Conservation (phyloP, 129 eudicot genomes). For the Tanacetum coccineum region DNA sequence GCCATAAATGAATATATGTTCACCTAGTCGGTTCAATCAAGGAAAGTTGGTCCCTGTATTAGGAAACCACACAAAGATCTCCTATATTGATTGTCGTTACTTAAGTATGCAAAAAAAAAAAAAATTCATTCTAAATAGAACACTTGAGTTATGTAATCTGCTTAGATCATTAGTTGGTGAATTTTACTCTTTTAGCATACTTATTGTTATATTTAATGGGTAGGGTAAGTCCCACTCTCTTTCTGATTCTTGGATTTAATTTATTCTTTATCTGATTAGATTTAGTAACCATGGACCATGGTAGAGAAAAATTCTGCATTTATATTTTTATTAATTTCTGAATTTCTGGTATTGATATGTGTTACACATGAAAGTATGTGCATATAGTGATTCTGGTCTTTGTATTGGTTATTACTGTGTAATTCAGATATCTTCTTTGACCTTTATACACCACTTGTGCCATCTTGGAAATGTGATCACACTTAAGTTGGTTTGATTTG, state of each 20-base stretch:
- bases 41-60: neutral
- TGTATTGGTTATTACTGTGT: slow-evolving; percentile 1
- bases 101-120: neutral
- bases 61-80: neutral
- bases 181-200: neutral
- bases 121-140: neutral
- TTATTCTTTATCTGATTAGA: neutral
- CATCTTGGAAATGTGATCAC: slow-evolving; percentile 24
- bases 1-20: neutral
- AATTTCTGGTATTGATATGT: slow-evolving; percentile 1
- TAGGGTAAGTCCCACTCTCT: neutral
- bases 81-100: neutral
- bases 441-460: slow-evolving; percentile 2
- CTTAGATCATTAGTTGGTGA: neutral
- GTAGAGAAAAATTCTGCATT: neutral
- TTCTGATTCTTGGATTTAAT: neutral
- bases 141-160: neutral
- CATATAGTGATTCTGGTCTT: neutral
- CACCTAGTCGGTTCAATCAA: neutral
- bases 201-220: neutral
- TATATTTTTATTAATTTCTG: neutral
- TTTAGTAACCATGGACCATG: slow-evolving; percentile 14
- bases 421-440: slow-evolving; percentile 12
- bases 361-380: slow-evolving; percentile 1
- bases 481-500: slow-evolving; percentile 16